phyloP scores from a whole-genome alignment of 257 asterid species.

The Nemophila menziesii region DNA sequence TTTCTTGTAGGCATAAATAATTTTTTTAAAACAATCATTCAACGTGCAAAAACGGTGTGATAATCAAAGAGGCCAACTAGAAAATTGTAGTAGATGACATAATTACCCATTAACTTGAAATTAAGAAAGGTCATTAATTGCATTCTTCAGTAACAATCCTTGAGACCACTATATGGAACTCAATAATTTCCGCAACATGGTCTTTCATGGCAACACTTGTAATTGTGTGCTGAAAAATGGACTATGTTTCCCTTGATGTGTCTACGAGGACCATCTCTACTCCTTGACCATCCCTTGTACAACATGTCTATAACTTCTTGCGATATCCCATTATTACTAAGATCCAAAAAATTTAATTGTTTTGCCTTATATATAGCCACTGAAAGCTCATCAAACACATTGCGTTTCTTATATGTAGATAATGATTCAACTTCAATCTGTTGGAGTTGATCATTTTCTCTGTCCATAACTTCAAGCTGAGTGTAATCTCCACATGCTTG shows the following conservation, averaged over 20 bases:
- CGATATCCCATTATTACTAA: conserved; percentile 51
- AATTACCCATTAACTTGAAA: no score
- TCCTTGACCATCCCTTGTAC: conserved; percentile 50
- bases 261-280: conserved; percentile 39
- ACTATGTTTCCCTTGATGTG: conserved; percentile 36
- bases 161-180: conserved; percentile 1
- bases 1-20: no score
- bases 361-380: conserved; percentile 31
- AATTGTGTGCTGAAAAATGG: conserved; percentile 58
- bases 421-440: conserved; percentile 58
- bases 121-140: no score
- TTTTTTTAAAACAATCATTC: no score
- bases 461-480: no score
- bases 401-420: conserved; percentile 17
- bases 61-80: no score
- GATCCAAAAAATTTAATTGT: conserved; percentile 40
- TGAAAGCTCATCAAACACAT: conserved; percentile 34
- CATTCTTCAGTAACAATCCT: no score
- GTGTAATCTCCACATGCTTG: conserved; percentile 13
- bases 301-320: conserved; percentile 25
- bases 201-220: conserved; percentile 44
- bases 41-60: no score
- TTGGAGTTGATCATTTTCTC: no score
- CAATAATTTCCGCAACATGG: conserved; percentile 60
- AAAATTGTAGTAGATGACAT: no score